A percentile compares a stretch with the other conserved stretches of the same genome.
Evolutionary conservation across 805 yeast species (phyloP).

Genomic region (Kuraishia capsulata): DNA sequence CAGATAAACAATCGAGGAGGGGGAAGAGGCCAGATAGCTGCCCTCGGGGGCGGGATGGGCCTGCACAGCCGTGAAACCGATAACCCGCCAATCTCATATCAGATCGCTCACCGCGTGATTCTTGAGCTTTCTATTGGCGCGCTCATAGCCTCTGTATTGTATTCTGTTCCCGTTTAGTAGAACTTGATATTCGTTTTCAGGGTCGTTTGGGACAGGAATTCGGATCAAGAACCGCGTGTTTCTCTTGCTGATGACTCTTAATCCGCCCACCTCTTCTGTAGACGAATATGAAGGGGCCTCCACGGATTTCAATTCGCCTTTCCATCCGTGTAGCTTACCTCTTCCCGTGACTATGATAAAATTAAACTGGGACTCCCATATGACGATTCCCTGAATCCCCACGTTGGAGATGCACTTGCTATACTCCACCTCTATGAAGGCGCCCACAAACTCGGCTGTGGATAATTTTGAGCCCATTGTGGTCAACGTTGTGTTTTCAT

Average conservation of each 20-base stretch:
- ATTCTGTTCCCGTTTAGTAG: conserved; percentile 74
- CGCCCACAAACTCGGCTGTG: conserved; percentile 76
- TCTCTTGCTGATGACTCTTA: conserved; percentile 57
- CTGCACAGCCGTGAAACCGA: too few species aligned
- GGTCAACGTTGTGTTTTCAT: conserved; percentile 18
- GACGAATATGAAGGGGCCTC: conserved; percentile 1
- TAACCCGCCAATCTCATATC: too few species aligned
- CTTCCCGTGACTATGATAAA: conserved; percentile 53
- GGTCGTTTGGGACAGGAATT: conserved; percentile 19
- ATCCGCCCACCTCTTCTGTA: conserved; percentile 43
- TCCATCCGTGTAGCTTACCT: conserved; percentile 23
- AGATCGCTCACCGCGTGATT: conserved; percentile 47
- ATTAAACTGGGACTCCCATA: conserved; percentile 75
- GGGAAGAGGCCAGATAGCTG: too few species aligned
- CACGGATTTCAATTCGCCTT: conserved; percentile 11
- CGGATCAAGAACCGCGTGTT: conserved; percentile 55
- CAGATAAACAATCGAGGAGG: too few species aligned
- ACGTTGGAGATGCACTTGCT: conserved; percentile 47
- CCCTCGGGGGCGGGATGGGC: too few species aligned
- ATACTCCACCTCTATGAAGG: conserved; percentile 48
- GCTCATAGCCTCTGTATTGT: conserved; percentile 64
- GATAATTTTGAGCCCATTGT: conserved; percentile 48
- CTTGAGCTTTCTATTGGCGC: conserved; percentile 82
- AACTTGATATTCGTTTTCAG: conserved; percentile 38
- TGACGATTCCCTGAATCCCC: conserved; percentile 65